A percentile compares a stretch with the other conserved stretches of the same genome.
Evolutionary conservation across 768 basidiomycete species (phyloP).

Genomic region (Zangia roseola): DNA sequence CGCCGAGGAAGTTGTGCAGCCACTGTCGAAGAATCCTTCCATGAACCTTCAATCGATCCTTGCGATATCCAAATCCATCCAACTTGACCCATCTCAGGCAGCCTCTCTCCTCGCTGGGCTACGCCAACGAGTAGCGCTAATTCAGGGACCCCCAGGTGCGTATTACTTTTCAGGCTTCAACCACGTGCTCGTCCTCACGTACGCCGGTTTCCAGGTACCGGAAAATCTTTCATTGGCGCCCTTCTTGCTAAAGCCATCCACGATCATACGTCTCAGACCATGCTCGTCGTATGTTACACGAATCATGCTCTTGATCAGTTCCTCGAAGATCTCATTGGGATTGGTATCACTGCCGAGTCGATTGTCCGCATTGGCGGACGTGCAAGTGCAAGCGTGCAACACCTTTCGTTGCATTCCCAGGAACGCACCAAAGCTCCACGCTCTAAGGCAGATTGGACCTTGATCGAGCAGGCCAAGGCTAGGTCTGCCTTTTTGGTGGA

Average conservation of each 20-base stretch:
- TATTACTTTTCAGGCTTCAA: neutral
- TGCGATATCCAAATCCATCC: constrained; percentile 36
- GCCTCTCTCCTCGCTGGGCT: constrained; percentile 50
- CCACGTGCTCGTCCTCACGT: neutral
- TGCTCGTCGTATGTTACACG: constrained; percentile 71
- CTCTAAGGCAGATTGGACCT: constrained; percentile 37
- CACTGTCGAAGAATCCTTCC: constrained; percentile 31
- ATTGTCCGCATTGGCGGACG: constrained; percentile 64
- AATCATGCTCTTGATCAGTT: constrained; percentile 77
- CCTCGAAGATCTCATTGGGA: constrained; percentile 57
- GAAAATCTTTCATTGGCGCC: constrained; percentile 73
- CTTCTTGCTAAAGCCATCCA: constrained; percentile 61
- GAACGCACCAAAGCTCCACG: constrained; percentile 18
- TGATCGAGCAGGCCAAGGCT: constrained; percentile 41
- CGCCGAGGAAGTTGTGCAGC: constrained; percentile 23
- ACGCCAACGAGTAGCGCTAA: constrained; percentile 54
- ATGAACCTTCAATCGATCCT: constrained; percentile 43
- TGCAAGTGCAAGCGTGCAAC: constrained; percentile 46
- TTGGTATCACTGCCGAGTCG: constrained; percentile 47
- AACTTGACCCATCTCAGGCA: constrained; percentile 53
- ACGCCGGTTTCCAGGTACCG: constrained; percentile 50
- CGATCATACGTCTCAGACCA: constrained; percentile 43
- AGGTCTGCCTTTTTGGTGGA: constrained; percentile 9
- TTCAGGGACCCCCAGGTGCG: constrained; percentile 72
- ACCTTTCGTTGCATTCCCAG: constrained; percentile 46